phyloP scores from a whole-genome alignment of 805 yeast species.

The Lipomyces mesembrius region DNA sequence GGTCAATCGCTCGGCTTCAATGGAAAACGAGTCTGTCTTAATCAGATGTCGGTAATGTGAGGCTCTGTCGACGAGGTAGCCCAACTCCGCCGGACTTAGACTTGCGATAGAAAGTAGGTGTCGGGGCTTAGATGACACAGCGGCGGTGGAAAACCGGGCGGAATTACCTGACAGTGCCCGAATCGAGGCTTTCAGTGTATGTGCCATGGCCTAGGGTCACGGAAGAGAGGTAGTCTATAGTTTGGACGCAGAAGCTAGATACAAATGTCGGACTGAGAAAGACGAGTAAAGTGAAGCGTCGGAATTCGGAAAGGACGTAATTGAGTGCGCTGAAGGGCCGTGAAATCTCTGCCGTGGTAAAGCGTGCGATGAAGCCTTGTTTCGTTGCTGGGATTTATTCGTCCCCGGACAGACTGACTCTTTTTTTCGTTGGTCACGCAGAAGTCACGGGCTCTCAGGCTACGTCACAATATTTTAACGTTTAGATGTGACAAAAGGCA shows the following conservation, averaged over 20 bases:
- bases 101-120: slow-evolving; percentile 85
- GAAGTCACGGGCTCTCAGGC: background rate
- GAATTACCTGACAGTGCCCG: slow-evolving; percentile 9
- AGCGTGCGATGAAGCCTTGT: background rate
- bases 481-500: background rate
- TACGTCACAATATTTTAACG: background rate
- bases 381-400: too few relatives aligned
- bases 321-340: background rate
- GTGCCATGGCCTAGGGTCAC: background rate
- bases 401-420: background rate
- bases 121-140: slow-evolving; percentile 48
- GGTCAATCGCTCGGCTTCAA: slow-evolving; percentile 53
- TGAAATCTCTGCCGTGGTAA: background rate
- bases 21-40: slow-evolving; percentile 52
- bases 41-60: slow-evolving; percentile 61
- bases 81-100: slow-evolving; percentile 71
- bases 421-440: background rate
- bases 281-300: background rate
- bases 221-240: background rate
- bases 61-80: slow-evolving; percentile 74
- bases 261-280: background rate
- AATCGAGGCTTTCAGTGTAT: slow-evolving; percentile 13
- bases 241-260: background rate
- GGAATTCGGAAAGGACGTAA: background rate
- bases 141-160: background rate